phyloP scores from a whole-genome alignment of 768 basidiomycete genomes.

The Leucosporidium yakuticum region DNA sequence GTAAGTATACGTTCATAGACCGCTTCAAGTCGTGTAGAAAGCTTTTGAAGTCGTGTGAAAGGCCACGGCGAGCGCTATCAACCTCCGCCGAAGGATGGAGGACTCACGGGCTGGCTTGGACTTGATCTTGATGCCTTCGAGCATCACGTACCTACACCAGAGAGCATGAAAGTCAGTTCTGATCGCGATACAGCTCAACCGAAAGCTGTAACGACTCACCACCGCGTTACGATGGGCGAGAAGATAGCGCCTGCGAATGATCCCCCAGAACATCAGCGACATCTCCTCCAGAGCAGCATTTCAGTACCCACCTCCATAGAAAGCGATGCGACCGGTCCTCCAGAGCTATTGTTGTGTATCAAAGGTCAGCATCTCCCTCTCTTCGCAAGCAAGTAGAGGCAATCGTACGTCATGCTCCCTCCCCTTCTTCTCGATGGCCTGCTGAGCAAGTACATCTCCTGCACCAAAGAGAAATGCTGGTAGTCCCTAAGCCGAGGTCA shows the following conservation, averaged over 20 bases:
- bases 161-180: neutral
- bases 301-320: neutral
- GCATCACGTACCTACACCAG: neutral
- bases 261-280: neutral
- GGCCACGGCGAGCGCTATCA: no score
- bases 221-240: neutral
- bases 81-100: constrained; percentile 35
- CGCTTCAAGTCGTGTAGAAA: neutral
- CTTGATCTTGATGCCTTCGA: constrained; percentile 7
- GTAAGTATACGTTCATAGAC: neutral
- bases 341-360: neutral
- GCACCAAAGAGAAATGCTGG: constrained; percentile 37
- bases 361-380: neutral
- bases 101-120: constrained; percentile 3
- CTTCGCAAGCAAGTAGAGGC: neutral
- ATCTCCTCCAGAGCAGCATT: neutral
- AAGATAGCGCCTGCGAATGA: neutral
- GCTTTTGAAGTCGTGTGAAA: neutral
- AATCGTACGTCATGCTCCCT: constrained; percentile 57
- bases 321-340: neutral
- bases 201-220: constrained; percentile 4
- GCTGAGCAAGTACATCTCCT: constrained; percentile 73
- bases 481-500: neutral
- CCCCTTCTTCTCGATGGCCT: constrained; percentile 67
- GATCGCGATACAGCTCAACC: constrained; percentile 4